These are phyloP conservation scores for Musa balbisiana DNA, from an alignment of 202 grass and related monocot genomes.

Conservation along the genomic window DNA sequence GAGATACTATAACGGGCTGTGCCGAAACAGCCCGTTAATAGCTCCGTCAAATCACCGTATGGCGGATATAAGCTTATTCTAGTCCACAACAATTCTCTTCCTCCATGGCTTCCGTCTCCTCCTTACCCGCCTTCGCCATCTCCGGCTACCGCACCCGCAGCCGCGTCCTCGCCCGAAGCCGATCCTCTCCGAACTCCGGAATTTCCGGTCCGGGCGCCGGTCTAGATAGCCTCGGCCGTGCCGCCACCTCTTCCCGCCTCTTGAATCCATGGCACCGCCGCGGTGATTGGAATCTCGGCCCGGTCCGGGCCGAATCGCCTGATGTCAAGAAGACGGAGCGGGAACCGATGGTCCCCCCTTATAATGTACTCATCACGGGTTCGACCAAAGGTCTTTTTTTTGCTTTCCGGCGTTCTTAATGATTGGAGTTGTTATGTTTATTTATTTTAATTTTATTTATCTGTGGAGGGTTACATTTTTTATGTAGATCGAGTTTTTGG, in stretches of 20 bases:
- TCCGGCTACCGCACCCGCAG: neutral
- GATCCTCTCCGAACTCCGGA: neutral
- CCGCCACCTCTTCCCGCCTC: neutral
- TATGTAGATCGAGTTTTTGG: neutral
- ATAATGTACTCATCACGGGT: conserved; percentile 89
- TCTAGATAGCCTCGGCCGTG: neutral
- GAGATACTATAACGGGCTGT: no score
- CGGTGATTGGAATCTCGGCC: conserved; percentile 6
- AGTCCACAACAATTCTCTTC: conserved; percentile 3
- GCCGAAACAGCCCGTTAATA: no score
- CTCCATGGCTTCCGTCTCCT: conserved; percentile 29
- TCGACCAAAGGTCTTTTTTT: conserved; percentile 63
- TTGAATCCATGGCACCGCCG: neutral
- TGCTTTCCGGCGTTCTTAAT: neutral
- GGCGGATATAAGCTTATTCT: neutral
- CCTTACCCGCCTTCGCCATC: conserved; percentile 24
- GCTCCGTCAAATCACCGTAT: neutral
- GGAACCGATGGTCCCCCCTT: conserved; percentile 64
- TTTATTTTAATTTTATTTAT: conserved; percentile 3
- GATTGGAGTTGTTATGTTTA: conserved; percentile 9
- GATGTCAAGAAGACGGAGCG: conserved; percentile 7
- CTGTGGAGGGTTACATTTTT: no score
- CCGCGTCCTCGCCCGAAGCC: neutral
- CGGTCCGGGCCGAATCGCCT: conserved; percentile 17
- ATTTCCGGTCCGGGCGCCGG: neutral